phyloP scores from a whole-genome alignment of 2,329 filamentous ascomycete genomes.

The Verticillium tricorpus region DNA sequence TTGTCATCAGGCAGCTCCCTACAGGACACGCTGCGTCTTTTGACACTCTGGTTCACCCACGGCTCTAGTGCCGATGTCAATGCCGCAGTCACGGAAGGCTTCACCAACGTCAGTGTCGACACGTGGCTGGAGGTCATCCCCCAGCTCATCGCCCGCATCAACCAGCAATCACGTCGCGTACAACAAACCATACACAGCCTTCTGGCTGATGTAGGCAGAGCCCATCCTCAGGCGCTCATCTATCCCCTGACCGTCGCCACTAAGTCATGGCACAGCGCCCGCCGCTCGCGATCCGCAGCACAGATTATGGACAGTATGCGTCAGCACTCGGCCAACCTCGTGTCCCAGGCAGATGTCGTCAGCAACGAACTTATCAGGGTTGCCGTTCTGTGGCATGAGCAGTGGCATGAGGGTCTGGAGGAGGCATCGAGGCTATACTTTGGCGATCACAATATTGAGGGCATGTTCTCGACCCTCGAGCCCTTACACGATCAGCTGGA shows the following conservation, averaged over 20 bases:
- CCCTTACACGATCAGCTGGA: conserved; percentile 91
- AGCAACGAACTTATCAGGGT: conserved; percentile 96
- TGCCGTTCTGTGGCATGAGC: conserved; percentile 95
- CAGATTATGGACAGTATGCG: conserved; percentile 99
- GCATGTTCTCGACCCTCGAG: conserved; percentile 89
- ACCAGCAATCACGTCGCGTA: conserved; percentile 86
- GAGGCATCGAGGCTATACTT: conserved; percentile 97
- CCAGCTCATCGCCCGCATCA: conserved; percentile 95
- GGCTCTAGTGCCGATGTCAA: conserved; percentile 88
- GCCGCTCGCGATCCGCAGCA: conserved; percentile 80
- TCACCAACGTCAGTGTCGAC: conserved; percentile 87
- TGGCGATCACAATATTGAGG: conserved; percentile 93
- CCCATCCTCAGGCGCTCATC: conserved; percentile 92
- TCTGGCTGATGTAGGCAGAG: conserved; percentile 85
- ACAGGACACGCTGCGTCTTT: conserved; percentile 86
- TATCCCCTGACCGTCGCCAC: conserved; percentile 97
- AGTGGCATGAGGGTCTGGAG: conserved; percentile 97
- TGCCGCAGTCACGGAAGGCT: conserved; percentile 81
- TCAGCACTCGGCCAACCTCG: conserved; percentile 84
- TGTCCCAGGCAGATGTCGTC: conserved; percentile 92
- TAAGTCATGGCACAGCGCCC: conserved; percentile 81
- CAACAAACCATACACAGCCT: conserved; percentile 89
- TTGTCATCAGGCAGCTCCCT: conserved; percentile 87
- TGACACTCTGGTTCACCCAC: conserved; percentile 96
- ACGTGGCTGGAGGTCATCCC: conserved; percentile 99